Conservation (phyloP, 1,284 basidiomycete genomes). For the Pseudozyma thailandica region DNA sequence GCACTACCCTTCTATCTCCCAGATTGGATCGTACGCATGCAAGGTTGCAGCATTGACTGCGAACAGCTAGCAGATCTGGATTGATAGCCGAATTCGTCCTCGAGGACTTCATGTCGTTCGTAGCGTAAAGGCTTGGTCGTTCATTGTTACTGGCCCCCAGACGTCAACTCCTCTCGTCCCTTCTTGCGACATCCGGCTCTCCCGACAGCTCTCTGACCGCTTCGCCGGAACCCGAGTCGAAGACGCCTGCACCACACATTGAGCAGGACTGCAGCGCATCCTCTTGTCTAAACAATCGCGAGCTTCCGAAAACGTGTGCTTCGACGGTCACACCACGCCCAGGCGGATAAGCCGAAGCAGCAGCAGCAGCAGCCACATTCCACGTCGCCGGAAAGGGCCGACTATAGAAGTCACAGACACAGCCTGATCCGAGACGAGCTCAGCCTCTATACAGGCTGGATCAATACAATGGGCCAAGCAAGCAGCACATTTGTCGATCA, state of each 20-base stretch:
- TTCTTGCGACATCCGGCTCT: neutral
- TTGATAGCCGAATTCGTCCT: neutral
- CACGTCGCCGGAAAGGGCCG: neutral
- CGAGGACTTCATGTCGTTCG: neutral
- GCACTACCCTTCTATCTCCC: neutral
- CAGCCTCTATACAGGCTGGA: neutral
- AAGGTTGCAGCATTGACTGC: neutral
- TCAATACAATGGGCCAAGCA: constrained; percentile 34
- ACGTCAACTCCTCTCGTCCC: neutral
- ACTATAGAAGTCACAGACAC: neutral
- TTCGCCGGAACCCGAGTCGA: too few species aligned
- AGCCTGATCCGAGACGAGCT: neutral
- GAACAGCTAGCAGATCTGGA: too few species aligned
- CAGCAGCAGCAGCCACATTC: too few species aligned
- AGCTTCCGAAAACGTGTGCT: neutral
- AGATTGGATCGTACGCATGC: neutral
- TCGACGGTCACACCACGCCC: too few species aligned
- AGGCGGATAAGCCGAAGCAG: too few species aligned
- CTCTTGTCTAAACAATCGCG: neutral
- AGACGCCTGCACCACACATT: too few species aligned
- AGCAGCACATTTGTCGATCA: constrained; percentile 24
- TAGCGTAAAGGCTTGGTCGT: neutral
- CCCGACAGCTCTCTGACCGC: neutral
- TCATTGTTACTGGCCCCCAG: too few species aligned
- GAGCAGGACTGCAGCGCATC: too few species aligned